Evolutionary conservation across 2,329 filamentous ascomycete genomes (phyloP).

Genomic region (Hypoxylon sp.): DNA sequence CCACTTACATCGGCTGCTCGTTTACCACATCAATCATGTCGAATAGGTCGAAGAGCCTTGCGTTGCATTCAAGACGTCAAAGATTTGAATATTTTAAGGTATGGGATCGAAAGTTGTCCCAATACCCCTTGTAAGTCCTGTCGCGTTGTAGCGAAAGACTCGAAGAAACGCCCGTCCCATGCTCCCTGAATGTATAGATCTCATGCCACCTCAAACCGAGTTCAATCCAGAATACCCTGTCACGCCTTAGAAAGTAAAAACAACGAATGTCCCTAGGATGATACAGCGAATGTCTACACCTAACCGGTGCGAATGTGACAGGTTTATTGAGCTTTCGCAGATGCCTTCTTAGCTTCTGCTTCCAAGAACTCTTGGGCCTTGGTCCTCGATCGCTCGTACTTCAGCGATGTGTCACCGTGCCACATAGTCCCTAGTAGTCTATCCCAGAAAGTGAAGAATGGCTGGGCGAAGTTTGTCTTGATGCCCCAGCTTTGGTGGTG

Average conservation of each 20-base stretch:
- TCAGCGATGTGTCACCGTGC: constrained; percentile 71
- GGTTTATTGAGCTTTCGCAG: constrained; percentile 51
- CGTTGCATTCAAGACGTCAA: constrained; percentile 29
- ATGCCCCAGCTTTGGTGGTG: constrained; percentile 99
- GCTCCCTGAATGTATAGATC: constrained; percentile 35
- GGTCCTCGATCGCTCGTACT: constrained; percentile 60
- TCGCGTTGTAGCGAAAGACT: constrained; percentile 32
- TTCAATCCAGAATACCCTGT: constrained; percentile 44
- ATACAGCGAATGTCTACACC: constrained; percentile 47
- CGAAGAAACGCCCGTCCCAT: constrained; percentile 44
- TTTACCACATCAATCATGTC: constrained; percentile 39
- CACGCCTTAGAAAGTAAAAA: constrained; percentile 35
- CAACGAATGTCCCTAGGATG: constrained; percentile 47
- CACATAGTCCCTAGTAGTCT: constrained; percentile 85
- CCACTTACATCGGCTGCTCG: constrained; percentile 30
- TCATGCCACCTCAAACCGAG: constrained; percentile 36
- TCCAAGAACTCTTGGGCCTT: constrained; percentile 58
- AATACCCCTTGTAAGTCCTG: constrained; percentile 14
- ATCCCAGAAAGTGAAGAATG: constrained; percentile 98
- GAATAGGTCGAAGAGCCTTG: constrained; percentile 31
- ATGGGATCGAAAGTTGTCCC: constrained; percentile 18
- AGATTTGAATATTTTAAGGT: constrained; percentile 29
- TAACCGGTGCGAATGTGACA: constrained; percentile 24
- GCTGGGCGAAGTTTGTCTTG: constrained; percentile 93
- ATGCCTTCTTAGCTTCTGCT: constrained; percentile 64